Percentiles rank a stretch among this genome's conserved stretches.
Conservation (phyloP, 2,329 filamentous ascomycete genomes). For the Orbilia blumenaviensis region DNA sequence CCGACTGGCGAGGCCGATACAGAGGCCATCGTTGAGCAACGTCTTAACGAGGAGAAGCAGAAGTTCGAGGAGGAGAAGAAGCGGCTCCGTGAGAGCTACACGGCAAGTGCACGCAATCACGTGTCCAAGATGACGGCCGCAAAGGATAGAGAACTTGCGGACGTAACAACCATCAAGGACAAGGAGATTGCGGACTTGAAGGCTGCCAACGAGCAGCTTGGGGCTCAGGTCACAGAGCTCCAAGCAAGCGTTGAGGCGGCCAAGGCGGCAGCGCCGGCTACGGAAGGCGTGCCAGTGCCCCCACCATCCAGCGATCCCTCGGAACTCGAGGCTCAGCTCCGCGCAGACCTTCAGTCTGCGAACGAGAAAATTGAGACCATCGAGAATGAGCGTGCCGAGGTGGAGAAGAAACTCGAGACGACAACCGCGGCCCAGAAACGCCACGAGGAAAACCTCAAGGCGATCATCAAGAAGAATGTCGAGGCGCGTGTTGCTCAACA, state of each 20-base stretch:
- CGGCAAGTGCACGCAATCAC: slow-evolving; percentile 41
- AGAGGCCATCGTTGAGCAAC: slow-evolving; percentile 48
- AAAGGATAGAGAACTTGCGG: slow-evolving; percentile 50
- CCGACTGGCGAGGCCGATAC: background rate
- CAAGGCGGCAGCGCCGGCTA: slow-evolving; percentile 20
- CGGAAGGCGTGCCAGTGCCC: background rate
- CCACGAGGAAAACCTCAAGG: slow-evolving; percentile 47
- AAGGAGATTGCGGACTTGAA: slow-evolving; percentile 42
- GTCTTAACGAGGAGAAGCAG: slow-evolving; percentile 54
- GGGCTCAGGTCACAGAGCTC: slow-evolving; percentile 26
- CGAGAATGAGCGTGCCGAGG: slow-evolving; percentile 38
- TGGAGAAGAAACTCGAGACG: slow-evolving; percentile 55
- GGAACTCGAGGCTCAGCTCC: slow-evolving; percentile 36
- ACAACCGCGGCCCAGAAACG: slow-evolving; percentile 39
- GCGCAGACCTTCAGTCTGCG: slow-evolving; percentile 31
- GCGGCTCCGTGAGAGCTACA: slow-evolving; percentile 34
- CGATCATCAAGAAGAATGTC: slow-evolving; percentile 52
- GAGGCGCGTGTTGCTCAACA: slow-evolving; percentile 67
- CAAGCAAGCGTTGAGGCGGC: slow-evolving; percentile 40
- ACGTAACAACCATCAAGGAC: slow-evolving; percentile 27
- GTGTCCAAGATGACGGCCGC: slow-evolving; percentile 56
- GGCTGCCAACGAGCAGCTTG: slow-evolving; percentile 24
- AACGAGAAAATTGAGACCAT: slow-evolving; percentile 31
- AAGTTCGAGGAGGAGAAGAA: slow-evolving; percentile 55
- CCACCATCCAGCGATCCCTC: slow-evolving; percentile 19